Evolutionary conservation across 768 basidiomycete species (phyloP), one percentile per base, ranked within the genome.

Genomic region (Clathrus columnatus): DNA sequence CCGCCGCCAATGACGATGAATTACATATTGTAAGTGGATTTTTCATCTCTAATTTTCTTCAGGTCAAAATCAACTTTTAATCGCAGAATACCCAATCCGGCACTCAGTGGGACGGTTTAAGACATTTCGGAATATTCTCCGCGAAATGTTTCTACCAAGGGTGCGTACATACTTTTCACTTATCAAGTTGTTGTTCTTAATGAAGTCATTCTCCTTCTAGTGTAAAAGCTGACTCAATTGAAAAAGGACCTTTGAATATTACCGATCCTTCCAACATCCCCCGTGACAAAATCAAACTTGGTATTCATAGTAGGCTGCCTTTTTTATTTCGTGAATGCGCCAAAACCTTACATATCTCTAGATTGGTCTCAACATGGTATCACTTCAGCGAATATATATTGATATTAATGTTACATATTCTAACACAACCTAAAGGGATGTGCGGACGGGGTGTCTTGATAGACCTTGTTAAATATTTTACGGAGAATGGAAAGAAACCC

Each of bases 71-170:
- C 23, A 51, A 42, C 36, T 14, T 44, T 29, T 20, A 56, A n/a
- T 50, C 7, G 7, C 61, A 85, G 83, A 85, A 86, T 59, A 83
- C 83, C 0, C 84, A 85, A 68, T 83, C 82, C 0, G 82, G 83
- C 7, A 75, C 81, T 4, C 83, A 86, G 60, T 84, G 83, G 83
- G 84, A 85, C 60, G 82, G 83, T 7, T 54, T 84, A 63, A 73
- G 76, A 57, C 82, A 85, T 60, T 81, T 73, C 61, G 81, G 81
- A 2, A 57, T 84, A 42, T 48, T 65, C 24, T 28, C 26, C 14
- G 16, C n/a, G 17, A 41, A 45, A 32, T 24, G 51, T n/a, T 47
- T 57, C 42, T 51, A 57, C 28, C 51, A 52, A 47, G 50, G 45
- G 54, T 44, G 41, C 18, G 27, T 18, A 18, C 8, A 7, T 43